These are phyloP conservation scores for Sungouiella thailandica DNA, from an alignment of 805 yeast species.

Conservation along the genomic window DNA sequence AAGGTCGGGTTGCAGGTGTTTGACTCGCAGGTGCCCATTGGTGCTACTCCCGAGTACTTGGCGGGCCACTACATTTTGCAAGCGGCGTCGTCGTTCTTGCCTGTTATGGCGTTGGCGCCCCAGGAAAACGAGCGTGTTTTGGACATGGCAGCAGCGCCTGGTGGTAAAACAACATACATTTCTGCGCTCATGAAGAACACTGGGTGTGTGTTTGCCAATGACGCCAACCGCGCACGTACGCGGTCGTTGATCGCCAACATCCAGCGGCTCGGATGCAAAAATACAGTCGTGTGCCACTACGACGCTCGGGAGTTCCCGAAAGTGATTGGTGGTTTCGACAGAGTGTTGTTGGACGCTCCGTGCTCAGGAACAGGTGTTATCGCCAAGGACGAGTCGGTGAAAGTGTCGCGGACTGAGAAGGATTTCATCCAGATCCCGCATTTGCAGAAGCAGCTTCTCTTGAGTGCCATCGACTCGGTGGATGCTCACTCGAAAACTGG, in stretches of 20 bases:
- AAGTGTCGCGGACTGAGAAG: conserved; percentile 88
- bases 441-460: conserved; percentile 85
- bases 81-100: conserved; percentile 97
- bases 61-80: conserved; percentile 97
- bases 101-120: conserved; percentile 97
- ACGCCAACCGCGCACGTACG: conserved; percentile 93
- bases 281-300: conserved; percentile 93
- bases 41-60: conserved; percentile 98
- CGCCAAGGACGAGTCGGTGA: conserved; percentile 93
- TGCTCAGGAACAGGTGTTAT: conserved; percentile 99
- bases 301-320: conserved; percentile 98
- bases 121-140: conserved; percentile 91
- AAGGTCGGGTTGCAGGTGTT: conserved; percentile 96
- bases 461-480: conserved; percentile 96
- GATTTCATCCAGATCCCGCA: conserved; percentile 97
- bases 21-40: conserved; percentile 98
- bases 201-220: conserved; percentile 96
- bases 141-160: conserved; percentile 99
- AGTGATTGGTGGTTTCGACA: conserved; percentile 96
- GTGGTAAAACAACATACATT: conserved; percentile 95
- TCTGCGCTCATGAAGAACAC: conserved; percentile 97
- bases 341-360: conserved; percentile 94
- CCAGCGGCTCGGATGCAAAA: conserved; percentile 93
- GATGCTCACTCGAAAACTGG: conserved; percentile 91
- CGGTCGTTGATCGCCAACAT: conserved; percentile 95